Evolutionary conservation across 2,329 filamentous ascomycete species (phyloP), one percentile per base, ranked within the genome.

Genomic region (Penicillium sp.): DNA sequence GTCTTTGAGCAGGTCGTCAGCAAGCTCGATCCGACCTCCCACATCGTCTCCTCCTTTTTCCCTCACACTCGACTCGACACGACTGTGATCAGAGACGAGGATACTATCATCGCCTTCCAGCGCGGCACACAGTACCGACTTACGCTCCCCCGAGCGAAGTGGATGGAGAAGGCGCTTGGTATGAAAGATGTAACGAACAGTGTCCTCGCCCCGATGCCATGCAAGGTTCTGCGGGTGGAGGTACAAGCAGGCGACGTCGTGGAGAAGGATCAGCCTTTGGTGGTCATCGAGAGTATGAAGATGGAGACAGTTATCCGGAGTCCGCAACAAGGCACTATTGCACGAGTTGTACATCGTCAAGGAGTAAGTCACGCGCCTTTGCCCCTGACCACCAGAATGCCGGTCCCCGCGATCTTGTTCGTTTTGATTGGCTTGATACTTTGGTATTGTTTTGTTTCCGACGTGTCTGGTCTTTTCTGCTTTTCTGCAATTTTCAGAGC

Each of bases 131-230:
- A 85, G 58, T 83, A 85, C 64, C 77, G 80, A 1, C 72, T 88
- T 4, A 72, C 76, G 9, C 73, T 84, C 21, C 77, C 80, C 0
- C 72, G 78, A 42, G 92, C 93, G 0, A 79, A 80, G 42, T 99
- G 92, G 92, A 88, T 89, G 54, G 89, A 92, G 64, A 93, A 95
- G 74, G 92, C 91, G 0, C 79, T 97, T 7, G 92, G 93, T 0
- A 77, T 89, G 58, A 92, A 90, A 71, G 90, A 96, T 67, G 82
- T 83, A 0, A 81, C 86, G 6, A 92, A 93, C 55, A 94, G 88
- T 49, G 91, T 97, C 1, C 81, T 90, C 22, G 91, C 94, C 21
- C 94, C 94, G 0, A 99, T 99, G 94, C 94, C 94, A 1, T 97
- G 94, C 76, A 97, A 97, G 77, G 88, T 99, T 24, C 77, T 99